phyloP scores from a whole-genome alignment of 2,329 filamentous ascomycete species.

The Fusarium sp. region DNA sequence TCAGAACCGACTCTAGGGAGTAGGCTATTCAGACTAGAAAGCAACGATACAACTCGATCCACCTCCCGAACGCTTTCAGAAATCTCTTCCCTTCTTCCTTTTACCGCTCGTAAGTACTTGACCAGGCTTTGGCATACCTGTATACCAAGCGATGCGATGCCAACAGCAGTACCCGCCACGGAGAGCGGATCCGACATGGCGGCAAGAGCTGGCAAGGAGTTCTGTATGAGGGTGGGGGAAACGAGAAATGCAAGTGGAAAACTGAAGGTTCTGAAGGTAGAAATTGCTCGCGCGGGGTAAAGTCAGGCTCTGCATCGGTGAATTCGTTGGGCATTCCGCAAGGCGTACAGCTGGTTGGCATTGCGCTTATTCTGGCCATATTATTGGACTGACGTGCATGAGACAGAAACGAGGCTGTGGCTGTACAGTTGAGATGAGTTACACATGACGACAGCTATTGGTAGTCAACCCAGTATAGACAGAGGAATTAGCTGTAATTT shows the following conservation, averaged over 20 bases:
- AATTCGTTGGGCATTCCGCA: rapidly evolving
- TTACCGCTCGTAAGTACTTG: no score
- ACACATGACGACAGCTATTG: neutral
- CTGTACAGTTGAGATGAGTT: neutral
- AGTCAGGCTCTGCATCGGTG: neutral
- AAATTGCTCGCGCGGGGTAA: neutral
- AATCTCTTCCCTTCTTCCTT: no score
- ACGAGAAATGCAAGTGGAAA: no score
- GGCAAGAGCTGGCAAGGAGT: neutral
- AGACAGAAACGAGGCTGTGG: neutral
- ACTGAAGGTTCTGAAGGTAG: rapidly evolving
- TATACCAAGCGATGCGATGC: conserved; percentile 15
- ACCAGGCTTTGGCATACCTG: conserved; percentile 14
- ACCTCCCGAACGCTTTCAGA: no score
- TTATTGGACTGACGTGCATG: neutral
- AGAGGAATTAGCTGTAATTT: rapidly evolving
- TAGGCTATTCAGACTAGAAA: no score
- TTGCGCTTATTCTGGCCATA: neutral
- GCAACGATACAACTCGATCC: no score
- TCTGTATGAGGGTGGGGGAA: no score
- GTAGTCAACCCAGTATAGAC: rapidly evolving
- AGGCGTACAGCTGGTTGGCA: neutral
- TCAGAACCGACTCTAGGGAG: no score
- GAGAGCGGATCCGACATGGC: conserved; percentile 2
- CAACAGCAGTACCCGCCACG: neutral